Evolutionary conservation across 2,329 filamentous ascomycete genomes (phyloP), one percentile per base, ranked within the genome.

Genomic region (Moelleriella libera): DNA sequence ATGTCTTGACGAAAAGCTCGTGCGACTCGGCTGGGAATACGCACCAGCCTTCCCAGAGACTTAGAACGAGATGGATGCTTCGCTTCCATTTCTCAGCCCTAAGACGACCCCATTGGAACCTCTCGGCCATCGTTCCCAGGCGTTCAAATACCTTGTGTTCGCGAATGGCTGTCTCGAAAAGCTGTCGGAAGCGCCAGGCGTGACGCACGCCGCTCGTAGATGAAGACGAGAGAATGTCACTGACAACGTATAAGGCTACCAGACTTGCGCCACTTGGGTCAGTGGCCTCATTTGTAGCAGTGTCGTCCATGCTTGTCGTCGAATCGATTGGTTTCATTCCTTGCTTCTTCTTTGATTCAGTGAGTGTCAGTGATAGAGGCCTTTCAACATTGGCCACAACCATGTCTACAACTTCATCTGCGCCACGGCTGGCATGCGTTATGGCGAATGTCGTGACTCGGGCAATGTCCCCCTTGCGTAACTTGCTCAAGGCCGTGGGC

Each of bases 371-470:
- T 5, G 81, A 76, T 49, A 94, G 79, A 0, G 92, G 92, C 46
- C 75, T 78, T 50, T 84, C 73, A 34, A 97, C 73, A 57, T 98
- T 97, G 1, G 80, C 74, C 0, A 94, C 76, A 39, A 97, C 81
- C 65, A 94, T 78, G 45, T 90, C 78, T n/a, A 94, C 88, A 37
- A 96, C 83, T 66, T 97, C 92, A 53, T 94, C 85, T 10, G 87
- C 85, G 12, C 89, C 92, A 21, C 80, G 75, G 40, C 83, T 86
- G 1, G 88, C 85, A 60, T 97, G 88, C 2, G 82, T 83, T 48
- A 97, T 88, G 10, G 89, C 89, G 64, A 97, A 96, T 3, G 83
- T 77, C 1, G 89, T 90, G 2, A 96, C 74, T 5, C 88, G 77
- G 1, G 88, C 89, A 43, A 97, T 78, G 58, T 97, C 88, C 3